A percentile compares a stretch with the other conserved stretches of the same genome.
Conservation (phyloP, 164 flowering plant genomes). For the Liriodendron chinense region DNA sequence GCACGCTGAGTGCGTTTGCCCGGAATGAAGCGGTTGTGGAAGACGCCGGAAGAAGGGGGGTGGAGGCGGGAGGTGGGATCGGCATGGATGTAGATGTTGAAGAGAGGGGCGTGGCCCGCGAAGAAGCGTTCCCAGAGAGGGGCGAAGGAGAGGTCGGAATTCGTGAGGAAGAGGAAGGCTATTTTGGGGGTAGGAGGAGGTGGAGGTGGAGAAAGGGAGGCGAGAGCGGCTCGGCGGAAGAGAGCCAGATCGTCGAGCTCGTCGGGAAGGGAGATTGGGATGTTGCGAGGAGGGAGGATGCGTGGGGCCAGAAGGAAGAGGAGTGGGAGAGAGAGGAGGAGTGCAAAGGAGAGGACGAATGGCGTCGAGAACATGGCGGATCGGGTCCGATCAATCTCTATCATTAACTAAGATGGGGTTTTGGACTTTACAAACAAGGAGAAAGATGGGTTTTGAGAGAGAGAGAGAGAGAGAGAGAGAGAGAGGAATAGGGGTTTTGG, state of each 20-base stretch:
- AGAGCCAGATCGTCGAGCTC: slow-evolving; percentile 76
- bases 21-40: slow-evolving; percentile 45
- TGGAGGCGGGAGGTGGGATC: slow-evolving; percentile 56
- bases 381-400: not conserved
- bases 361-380: slow-evolving; percentile 38
- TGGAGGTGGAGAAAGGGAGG: slow-evolving; percentile 32
- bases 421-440: slow-evolving; percentile 26
- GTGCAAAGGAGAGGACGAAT: slow-evolving; percentile 41
- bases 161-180: slow-evolving; percentile 87
- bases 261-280: slow-evolving; percentile 54
- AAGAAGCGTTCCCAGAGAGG: slow-evolving; percentile 88
- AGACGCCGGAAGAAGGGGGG: slow-evolving; percentile 43
- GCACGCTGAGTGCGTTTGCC: slow-evolving; percentile 70
- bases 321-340: slow-evolving; percentile 56
- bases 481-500: not conserved
- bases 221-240: slow-evolving; percentile 54
- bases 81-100: slow-evolving; percentile 83
- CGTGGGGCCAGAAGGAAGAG: slow-evolving; percentile 53
- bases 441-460: not conserved
- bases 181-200: slow-evolving; percentile 50
- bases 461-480: not conserved
- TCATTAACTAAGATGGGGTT: slow-evolving; percentile 19
- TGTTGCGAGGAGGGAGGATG: slow-evolving; percentile 44
- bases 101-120: slow-evolving; percentile 27
- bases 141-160: slow-evolving; percentile 65